phyloP scores from a whole-genome alignment of 1,284 basidiomycete species.

The Neonothopanus nambi region DNA sequence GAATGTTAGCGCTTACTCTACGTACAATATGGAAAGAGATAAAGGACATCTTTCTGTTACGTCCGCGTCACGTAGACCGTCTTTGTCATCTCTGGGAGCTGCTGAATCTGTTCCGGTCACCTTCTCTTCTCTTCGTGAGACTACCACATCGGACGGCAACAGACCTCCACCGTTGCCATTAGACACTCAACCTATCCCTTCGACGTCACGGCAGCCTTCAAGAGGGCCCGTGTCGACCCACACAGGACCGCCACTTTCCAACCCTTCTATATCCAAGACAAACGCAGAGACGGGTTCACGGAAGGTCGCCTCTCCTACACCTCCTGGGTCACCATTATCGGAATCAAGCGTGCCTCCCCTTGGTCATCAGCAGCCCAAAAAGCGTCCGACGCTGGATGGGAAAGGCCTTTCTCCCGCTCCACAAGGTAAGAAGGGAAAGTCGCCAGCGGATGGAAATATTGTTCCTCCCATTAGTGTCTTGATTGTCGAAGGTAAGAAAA shows the following conservation, averaged over 20 bases:
- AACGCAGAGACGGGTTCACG: not conserved
- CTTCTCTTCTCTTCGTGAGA: constrained; percentile 36
- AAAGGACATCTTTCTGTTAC: constrained; percentile 37
- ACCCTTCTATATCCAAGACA: not conserved
- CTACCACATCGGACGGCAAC: constrained; percentile 11
- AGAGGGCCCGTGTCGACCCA: not conserved
- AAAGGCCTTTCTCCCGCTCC: constrained; percentile 15
- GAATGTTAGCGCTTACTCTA: constrained; percentile 21
- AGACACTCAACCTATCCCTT: not conserved
- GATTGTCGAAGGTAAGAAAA: constrained; percentile 91
- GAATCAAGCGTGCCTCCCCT: not conserved
- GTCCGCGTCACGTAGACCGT: constrained; percentile 24
- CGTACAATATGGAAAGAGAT: constrained; percentile 43
- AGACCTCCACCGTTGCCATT: constrained; percentile 1
- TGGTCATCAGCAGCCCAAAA: not conserved
- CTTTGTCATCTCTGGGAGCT: constrained; percentile 18
- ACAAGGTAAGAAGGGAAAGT: constrained; percentile 30
- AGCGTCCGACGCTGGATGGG: constrained; percentile 6
- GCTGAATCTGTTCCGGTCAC: constrained; percentile 25
- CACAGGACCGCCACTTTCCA: not conserved
- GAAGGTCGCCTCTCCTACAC: constrained; percentile 3
- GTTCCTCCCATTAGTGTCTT: constrained; percentile 95
- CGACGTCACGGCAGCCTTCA: not conserved
- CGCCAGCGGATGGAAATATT: constrained; percentile 48
- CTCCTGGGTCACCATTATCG: constrained; percentile 3